These are phyloP conservation scores for Ganoderma multipileum DNA, from an alignment of 1,284 basidiomycete genomes.

Conservation along the genomic window DNA sequence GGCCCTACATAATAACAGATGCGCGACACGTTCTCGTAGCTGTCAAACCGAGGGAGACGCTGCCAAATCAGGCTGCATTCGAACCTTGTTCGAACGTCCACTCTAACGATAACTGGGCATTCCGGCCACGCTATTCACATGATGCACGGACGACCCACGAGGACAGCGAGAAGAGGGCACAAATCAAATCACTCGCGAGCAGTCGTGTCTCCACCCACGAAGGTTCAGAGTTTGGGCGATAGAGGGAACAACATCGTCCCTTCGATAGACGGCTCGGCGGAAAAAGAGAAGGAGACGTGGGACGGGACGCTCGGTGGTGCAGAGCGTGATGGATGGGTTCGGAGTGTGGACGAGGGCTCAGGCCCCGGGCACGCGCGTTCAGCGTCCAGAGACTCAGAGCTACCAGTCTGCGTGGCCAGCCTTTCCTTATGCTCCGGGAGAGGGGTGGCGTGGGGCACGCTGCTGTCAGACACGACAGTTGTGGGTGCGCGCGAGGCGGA, in stretches of 20 bases:
- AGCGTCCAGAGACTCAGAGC: neutral
- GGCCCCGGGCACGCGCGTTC: neutral
- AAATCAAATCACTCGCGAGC: slow-evolving; percentile 6
- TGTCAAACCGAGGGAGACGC: slow-evolving; percentile 20
- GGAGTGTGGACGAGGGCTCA: neutral
- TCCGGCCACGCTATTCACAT: slow-evolving; percentile 6
- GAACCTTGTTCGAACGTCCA: slow-evolving; percentile 8
- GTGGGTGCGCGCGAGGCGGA: slow-evolving; percentile 20
- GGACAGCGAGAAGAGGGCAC: slow-evolving; percentile 25
- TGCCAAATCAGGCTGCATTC: slow-evolving; percentile 4
- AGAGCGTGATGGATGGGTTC: slow-evolving; percentile 1
- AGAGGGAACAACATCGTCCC: neutral
- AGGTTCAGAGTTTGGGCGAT: slow-evolving; percentile 15
- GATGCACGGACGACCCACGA: slow-evolving; percentile 17
- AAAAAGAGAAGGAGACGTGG: slow-evolving; percentile 2
- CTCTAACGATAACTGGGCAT: slow-evolving; percentile 10
- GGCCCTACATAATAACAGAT: slow-evolving; percentile 16
- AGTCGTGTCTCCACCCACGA: slow-evolving; percentile 14
- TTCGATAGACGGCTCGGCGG: slow-evolving; percentile 7
- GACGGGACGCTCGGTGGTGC: slow-evolving; percentile 4
- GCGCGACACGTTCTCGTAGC: slow-evolving; percentile 19
- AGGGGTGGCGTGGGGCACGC: too few relatives aligned
- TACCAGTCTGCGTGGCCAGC: neutral
- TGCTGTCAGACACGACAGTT: slow-evolving; percentile 15
- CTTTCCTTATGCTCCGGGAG: slow-evolving; percentile 8